Conservation (phyloP, 176 grass and related monocot genomes). For the Secale cereale region DNA sequence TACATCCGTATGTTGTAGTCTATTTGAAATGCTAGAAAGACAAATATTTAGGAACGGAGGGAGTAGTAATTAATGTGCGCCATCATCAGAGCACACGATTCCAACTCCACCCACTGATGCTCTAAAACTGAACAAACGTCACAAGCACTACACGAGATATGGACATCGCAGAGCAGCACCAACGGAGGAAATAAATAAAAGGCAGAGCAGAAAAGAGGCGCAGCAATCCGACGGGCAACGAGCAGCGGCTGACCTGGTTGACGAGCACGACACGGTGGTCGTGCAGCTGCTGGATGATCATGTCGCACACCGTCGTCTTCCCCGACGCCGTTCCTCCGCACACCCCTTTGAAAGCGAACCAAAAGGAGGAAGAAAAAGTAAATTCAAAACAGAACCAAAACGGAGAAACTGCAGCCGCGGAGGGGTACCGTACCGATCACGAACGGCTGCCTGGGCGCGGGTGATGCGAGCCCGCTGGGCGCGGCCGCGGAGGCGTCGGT, state of each 20-base stretch:
- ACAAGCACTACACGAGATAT: background rate
- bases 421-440: conserved; percentile 80
- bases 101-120: background rate
- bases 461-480: background rate
- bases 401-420: background rate
- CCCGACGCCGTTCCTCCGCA: conserved; percentile 91
- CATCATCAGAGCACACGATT: background rate
- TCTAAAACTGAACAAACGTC: background rate
- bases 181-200: background rate
- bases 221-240: background rate
- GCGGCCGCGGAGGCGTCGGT: background rate
- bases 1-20: too few relatives aligned
- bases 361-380: background rate
- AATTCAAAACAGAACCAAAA: background rate
- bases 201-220: background rate
- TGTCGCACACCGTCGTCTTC: conserved; percentile 99
- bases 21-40: too few relatives aligned
- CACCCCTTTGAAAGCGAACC: conserved; percentile 40
- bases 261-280: conserved; percentile 85
- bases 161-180: background rate
- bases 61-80: background rate
- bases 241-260: conserved; percentile 51
- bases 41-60: too few relatives aligned
- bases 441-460: conserved; percentile 50
- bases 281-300: conserved; percentile 99